phyloP scores from a whole-genome alignment of 1,284 basidiomycete genomes.

The Cutaneotrichosporon cutaneum region DNA sequence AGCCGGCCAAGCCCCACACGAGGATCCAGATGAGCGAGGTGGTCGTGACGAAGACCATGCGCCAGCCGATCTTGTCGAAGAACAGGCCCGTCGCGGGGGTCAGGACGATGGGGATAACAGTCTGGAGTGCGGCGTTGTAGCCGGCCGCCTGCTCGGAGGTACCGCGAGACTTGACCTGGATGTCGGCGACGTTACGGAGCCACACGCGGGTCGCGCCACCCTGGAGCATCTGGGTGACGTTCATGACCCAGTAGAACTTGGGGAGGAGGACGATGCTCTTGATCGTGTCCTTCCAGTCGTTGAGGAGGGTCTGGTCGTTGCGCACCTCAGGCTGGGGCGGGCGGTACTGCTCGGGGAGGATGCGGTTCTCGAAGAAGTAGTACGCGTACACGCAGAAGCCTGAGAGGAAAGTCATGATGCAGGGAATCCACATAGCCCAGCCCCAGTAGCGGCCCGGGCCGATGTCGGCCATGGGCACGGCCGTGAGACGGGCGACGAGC shows the following conservation, averaged over 20 bases:
- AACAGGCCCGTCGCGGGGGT: constrained; percentile 49
- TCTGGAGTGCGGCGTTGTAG: constrained; percentile 52
- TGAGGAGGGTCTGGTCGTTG: constrained; percentile 14
- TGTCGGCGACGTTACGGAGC: constrained; percentile 52
- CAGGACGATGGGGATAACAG: constrained; percentile 55
- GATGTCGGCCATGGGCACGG: constrained; percentile 41
- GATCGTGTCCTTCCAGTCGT: constrained; percentile 16
- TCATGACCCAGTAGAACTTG: constrained; percentile 45
- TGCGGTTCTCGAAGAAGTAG: constrained; percentile 43
- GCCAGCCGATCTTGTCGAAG: constrained; percentile 46
- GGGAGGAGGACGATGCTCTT: constrained; percentile 20
- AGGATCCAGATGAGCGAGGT: constrained; percentile 44
- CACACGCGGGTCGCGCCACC: constrained; percentile 51
- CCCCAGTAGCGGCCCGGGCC: constrained; percentile 36
- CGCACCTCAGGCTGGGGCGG: constrained; percentile 15
- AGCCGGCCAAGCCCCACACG: constrained; percentile 52
- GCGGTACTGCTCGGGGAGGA: constrained; percentile 23
- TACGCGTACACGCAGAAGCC: constrained; percentile 34
- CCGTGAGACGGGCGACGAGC: constrained; percentile 33
- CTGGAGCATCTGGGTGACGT: constrained; percentile 39
- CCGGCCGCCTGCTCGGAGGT: constrained; percentile 51
- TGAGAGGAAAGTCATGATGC: constrained; percentile 10
- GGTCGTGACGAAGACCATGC: constrained; percentile 32
- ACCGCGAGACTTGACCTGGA: constrained; percentile 51
- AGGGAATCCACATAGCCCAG: constrained; percentile 43